phyloP scores from a whole-genome alignment of 1,139 yeast genomes.

The Tardiomyces blankii region DNA sequence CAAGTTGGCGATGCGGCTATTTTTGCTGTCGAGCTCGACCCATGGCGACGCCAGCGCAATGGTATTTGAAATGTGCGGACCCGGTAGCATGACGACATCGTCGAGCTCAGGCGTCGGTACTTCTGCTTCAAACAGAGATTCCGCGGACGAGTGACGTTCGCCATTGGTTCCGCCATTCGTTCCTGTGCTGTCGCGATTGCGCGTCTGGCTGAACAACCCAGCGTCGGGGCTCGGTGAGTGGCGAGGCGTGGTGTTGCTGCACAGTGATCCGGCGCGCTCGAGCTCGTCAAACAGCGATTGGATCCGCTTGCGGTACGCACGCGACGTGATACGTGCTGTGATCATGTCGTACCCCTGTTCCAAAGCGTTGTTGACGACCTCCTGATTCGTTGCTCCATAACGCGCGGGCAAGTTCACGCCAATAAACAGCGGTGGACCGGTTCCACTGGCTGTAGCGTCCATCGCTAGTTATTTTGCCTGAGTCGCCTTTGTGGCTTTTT shows the following conservation, averaged over 20 bases:
- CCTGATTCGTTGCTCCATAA: conserved; percentile 20
- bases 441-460: no score
- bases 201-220: background rate
- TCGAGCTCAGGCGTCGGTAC: conserved; percentile 16
- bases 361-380: conserved; percentile 22
- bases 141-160: conserved; percentile 1
- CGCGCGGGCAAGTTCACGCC: conserved; percentile 27
- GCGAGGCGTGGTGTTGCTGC: background rate
- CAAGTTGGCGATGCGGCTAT: conserved; percentile 36
- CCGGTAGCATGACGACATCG: conserved; percentile 26
- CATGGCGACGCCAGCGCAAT: conserved; percentile 51
- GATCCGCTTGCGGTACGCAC: conserved; percentile 20
- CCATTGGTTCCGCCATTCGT: conserved; percentile 1
- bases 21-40: conserved; percentile 49
- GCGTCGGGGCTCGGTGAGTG: conserved; percentile 1
- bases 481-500: no score
- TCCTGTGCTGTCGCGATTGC: no score
- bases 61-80: conserved; percentile 28
- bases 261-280: background rate
- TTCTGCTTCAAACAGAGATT: background rate
- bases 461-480: no score
- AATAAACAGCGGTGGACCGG: conserved; percentile 14
- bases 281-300: conserved; percentile 15
- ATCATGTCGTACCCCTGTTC: conserved; percentile 27
- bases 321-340: conserved; percentile 25